Percentiles rank a stretch among this genome's conserved stretches.
These are phyloP conservation scores for Gynostemma pentaphyllum DNA, from an alignment of 306 rosid genomes.

Conservation along the genomic window DNA sequence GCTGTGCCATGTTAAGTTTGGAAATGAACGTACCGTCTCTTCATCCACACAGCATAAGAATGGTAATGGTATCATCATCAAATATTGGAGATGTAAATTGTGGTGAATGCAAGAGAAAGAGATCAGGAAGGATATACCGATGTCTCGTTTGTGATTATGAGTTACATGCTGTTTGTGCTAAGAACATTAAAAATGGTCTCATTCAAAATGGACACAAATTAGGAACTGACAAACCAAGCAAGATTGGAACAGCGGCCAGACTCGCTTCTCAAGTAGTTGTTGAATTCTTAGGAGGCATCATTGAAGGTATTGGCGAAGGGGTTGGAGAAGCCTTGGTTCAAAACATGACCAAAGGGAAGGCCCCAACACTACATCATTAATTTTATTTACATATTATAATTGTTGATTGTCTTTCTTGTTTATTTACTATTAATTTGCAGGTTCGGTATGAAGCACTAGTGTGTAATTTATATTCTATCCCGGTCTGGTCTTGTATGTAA, in stretches of 20 bases:
- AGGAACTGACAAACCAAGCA: slow-evolving; percentile 31
- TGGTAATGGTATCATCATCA: slow-evolving; percentile 3
- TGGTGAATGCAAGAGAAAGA: slow-evolving; percentile 50
- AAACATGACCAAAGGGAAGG: slow-evolving; percentile 38
- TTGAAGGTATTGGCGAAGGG: slow-evolving; percentile 74
- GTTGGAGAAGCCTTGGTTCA: slow-evolving; percentile 67
- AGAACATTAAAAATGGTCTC: slow-evolving; percentile 58
- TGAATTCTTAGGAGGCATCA: slow-evolving; percentile 57
- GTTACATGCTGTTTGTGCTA: slow-evolving; percentile 68
- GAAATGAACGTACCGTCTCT: slow-evolving; percentile 20
- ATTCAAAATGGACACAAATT: slow-evolving; percentile 41
- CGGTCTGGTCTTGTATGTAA: too few relatives aligned
- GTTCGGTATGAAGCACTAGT: too few relatives aligned
- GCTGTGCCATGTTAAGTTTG: slow-evolving; percentile 58
- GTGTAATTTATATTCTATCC: too few relatives aligned
- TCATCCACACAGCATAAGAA: slow-evolving; percentile 50
- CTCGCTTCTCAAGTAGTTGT: slow-evolving; percentile 68
- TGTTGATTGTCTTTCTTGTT: too few relatives aligned
- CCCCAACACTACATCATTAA: background rate
- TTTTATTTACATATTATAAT: too few relatives aligned
- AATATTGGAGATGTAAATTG: slow-evolving; percentile 8
- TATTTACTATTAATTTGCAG: too few relatives aligned
- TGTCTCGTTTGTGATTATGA: slow-evolving; percentile 60
- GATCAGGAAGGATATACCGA: slow-evolving; percentile 55
- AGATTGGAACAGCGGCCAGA: slow-evolving; percentile 44